Evolutionary conservation across 2,329 filamentous ascomycete genomes (phyloP).

Genomic region (Trichoderma harzianum): DNA sequence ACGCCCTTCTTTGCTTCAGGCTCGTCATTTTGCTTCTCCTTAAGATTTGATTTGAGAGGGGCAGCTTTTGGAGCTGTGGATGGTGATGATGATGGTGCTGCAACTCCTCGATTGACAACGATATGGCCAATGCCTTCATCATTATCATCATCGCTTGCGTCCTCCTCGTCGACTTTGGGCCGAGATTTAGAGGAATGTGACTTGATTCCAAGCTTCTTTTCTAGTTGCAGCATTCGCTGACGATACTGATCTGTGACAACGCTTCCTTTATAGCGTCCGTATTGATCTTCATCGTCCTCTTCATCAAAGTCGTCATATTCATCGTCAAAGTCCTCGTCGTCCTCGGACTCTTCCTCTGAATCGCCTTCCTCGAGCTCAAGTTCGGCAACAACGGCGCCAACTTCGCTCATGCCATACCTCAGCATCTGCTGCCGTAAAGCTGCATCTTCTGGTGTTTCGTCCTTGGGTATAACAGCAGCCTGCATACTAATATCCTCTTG

Average conservation of each 20-base stretch:
- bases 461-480: conserved; percentile 59
- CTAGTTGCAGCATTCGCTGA: conserved; percentile 79
- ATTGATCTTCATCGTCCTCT: conserved; percentile 71
- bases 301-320: conserved; percentile 48
- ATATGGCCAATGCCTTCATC: conserved; percentile 57
- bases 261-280: conserved; percentile 66
- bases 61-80: conserved; percentile 16
- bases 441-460: conserved; percentile 79
- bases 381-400: conserved; percentile 89
- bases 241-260: conserved; percentile 72
- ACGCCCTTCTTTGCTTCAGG: conserved; percentile 62
- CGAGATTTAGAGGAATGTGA: conserved; percentile 54
- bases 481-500: conserved; percentile 48
- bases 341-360: conserved; percentile 51
- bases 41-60: conserved; percentile 35
- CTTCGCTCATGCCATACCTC: conserved; percentile 80
- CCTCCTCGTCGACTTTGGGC: conserved; percentile 47
- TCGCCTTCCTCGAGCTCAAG: conserved; percentile 73
- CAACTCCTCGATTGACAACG: conserved; percentile 39
- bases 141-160: conserved; percentile 41
- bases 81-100: conserved; percentile 22
- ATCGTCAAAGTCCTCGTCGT: conserved; percentile 51
- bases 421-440: conserved; percentile 83
- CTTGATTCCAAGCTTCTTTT: conserved; percentile 67
- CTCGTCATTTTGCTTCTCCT: conserved; percentile 27